Conservation (phyloP, 2,329 filamentous ascomycete species). For the Zymoseptoria tritici region DNA sequence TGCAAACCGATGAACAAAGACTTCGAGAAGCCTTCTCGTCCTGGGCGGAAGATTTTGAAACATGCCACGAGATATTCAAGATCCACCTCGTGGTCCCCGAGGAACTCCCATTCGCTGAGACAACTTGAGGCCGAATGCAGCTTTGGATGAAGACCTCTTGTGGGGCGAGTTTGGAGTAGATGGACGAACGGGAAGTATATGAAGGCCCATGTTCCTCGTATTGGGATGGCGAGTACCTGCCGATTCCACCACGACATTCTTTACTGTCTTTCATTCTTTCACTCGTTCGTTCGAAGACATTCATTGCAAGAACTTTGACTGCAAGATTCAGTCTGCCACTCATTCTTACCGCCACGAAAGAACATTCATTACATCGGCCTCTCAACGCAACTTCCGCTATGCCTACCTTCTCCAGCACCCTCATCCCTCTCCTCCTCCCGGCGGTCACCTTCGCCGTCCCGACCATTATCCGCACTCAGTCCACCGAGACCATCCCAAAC, state of each 20-base stretch:
- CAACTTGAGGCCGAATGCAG: background rate
- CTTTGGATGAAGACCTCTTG: background rate
- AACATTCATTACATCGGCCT: background rate
- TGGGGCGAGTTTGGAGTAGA: background rate
- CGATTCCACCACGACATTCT: background rate
- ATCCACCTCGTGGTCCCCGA: background rate
- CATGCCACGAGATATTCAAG: background rate
- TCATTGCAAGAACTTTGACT: background rate
- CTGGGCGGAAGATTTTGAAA: background rate
- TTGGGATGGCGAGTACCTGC: background rate
- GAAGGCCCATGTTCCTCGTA: background rate
- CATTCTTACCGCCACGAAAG: background rate
- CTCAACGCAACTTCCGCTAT: background rate
- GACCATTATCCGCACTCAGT: conserved; percentile 13
- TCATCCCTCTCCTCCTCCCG: background rate
- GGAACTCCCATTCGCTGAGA: background rate
- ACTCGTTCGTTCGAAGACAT: background rate
- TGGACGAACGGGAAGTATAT: background rate
- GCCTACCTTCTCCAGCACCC: background rate
- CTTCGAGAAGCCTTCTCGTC: background rate
- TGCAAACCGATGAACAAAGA: background rate
- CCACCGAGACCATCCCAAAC: conserved; percentile 10
- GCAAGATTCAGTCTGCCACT: background rate
- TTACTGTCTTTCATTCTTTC: background rate
- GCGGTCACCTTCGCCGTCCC: conserved; percentile 1